Evolutionary conservation across 2,329 filamentous ascomycete species (phyloP).

Genomic region (Penicillium sp.): DNA sequence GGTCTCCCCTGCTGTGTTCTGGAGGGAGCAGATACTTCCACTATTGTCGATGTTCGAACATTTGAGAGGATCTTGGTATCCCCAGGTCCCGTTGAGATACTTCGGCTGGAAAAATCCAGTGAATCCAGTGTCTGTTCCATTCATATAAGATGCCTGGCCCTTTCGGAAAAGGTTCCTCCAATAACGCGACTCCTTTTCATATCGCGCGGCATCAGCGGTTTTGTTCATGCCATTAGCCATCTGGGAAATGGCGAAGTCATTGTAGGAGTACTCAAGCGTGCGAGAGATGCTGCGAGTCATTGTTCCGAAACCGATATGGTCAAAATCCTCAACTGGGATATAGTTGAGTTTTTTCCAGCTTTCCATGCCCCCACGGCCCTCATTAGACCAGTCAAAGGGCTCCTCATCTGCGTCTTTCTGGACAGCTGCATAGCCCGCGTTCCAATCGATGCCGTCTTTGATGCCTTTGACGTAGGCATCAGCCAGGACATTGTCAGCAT

Average conservation of each 20-base stretch:
- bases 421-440: slow-evolving; percentile 64
- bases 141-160: slow-evolving; percentile 57
- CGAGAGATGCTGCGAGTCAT: slow-evolving; percentile 69
- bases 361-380: slow-evolving; percentile 66
- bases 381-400: slow-evolving; percentile 66
- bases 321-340: slow-evolving; percentile 68
- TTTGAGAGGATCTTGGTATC: slow-evolving; percentile 58
- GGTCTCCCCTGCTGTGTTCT: slow-evolving; percentile 33
- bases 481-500: slow-evolving; percentile 66
- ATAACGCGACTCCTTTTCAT: slow-evolving; percentile 58
- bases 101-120: slow-evolving; percentile 70
- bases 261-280: slow-evolving; percentile 73
- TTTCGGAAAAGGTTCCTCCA: slow-evolving; percentile 68
- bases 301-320: slow-evolving; percentile 63
- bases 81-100: slow-evolving; percentile 68
- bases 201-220: slow-evolving; percentile 56
- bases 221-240: slow-evolving; percentile 60
- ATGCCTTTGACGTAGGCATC: slow-evolving; percentile 70
- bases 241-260: slow-evolving; percentile 66
- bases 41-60: slow-evolving; percentile 57
- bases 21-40: slow-evolving; percentile 32
- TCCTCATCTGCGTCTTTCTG: slow-evolving; percentile 69
- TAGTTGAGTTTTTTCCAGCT: slow-evolving; percentile 71
- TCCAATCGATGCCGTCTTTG: slow-evolving; percentile 62
- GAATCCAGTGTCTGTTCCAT: slow-evolving; percentile 63